These are phyloP conservation scores for Talaromyces nanjingensis DNA, from an alignment of 495 filamentous ascomycete genomes.

Conservation along the genomic window DNA sequence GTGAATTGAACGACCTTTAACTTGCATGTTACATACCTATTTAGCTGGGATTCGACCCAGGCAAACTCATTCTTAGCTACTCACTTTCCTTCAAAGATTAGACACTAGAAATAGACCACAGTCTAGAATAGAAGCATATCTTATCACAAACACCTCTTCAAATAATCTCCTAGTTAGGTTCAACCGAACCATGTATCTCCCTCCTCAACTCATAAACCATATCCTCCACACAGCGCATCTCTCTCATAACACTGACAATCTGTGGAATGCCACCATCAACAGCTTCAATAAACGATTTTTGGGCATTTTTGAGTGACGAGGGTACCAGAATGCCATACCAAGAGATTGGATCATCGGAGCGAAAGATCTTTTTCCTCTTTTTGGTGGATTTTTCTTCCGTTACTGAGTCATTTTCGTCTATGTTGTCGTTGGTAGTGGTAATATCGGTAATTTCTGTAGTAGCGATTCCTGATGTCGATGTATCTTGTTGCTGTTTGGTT, in stretches of 20 bases:
- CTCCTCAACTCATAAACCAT: constrained; percentile 54
- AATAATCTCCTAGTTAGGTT: neutral
- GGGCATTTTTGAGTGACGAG: constrained; percentile 50
- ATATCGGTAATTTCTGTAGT: constrained; percentile 45
- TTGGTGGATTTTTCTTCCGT: constrained; percentile 31
- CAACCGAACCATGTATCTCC: constrained; percentile 8
- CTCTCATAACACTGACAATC: constrained; percentile 48
- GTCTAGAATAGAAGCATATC: constrained; percentile 1
- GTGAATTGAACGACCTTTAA: neutral
- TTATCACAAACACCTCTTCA: neutral
- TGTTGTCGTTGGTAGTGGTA: constrained; percentile 53
- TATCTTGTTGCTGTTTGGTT: neutral
- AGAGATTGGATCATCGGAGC: constrained; percentile 49
- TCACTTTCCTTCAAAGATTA: constrained; percentile 1
- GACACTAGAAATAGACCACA: neutral
- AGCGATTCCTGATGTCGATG: neutral
- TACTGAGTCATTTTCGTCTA: constrained; percentile 52
- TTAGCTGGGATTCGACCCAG: neutral
- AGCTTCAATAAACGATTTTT: constrained; percentile 39
- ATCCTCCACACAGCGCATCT: constrained; percentile 61
- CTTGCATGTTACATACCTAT: constrained; percentile 2
- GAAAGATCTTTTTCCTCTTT: constrained; percentile 13
- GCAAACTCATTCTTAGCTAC: constrained; percentile 1
- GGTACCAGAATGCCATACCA: constrained; percentile 69
- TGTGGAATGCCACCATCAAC: constrained; percentile 27